Evolutionary conservation across 768 basidiomycete species (phyloP).

Genomic region (Mycena venus): DNA sequence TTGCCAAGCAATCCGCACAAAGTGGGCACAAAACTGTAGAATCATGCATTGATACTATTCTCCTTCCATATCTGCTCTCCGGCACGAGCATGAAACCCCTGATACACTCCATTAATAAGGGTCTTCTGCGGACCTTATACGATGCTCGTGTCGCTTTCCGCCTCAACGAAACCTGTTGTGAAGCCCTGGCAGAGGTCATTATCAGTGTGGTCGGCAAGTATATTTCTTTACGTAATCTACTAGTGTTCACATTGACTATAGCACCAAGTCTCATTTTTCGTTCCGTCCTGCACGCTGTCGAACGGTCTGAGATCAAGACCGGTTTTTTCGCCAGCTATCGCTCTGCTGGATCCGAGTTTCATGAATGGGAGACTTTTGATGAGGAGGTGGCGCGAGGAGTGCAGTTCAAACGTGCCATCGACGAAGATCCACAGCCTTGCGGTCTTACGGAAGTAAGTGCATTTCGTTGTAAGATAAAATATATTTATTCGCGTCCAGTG

Average conservation of each 20-base stretch:
- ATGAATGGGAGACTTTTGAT: constrained; percentile 22
- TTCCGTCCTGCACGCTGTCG: constrained; percentile 26
- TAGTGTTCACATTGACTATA: neutral
- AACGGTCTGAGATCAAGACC: constrained; percentile 16
- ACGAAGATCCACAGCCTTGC: constrained; percentile 1
- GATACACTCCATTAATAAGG: constrained; percentile 24
- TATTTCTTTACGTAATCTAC: neutral
- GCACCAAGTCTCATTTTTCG: constrained; percentile 23
- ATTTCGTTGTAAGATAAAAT: neutral
- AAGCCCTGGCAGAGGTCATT: constrained; percentile 3
- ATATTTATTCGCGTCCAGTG: neutral
- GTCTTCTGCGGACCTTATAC: constrained; percentile 20
- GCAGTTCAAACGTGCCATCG: neutral
- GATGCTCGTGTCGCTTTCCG: constrained; percentile 23
- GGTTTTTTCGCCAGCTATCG: constrained; percentile 9
- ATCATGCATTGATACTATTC: constrained; percentile 1
- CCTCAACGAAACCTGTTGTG: constrained; percentile 7
- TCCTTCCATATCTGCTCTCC: constrained; percentile 22
- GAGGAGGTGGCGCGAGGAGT: constrained; percentile 13
- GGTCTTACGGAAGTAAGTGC: neutral
- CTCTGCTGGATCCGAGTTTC: neutral
- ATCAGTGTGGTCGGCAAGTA: constrained; percentile 8
- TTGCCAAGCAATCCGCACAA: constrained; percentile 2
- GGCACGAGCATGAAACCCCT: constrained; percentile 20
- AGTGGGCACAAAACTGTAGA: neutral